Base-by-base conservation (phyloP, 805 yeast genomes). In the Cyberlindnera xylosilytica region DNA sequence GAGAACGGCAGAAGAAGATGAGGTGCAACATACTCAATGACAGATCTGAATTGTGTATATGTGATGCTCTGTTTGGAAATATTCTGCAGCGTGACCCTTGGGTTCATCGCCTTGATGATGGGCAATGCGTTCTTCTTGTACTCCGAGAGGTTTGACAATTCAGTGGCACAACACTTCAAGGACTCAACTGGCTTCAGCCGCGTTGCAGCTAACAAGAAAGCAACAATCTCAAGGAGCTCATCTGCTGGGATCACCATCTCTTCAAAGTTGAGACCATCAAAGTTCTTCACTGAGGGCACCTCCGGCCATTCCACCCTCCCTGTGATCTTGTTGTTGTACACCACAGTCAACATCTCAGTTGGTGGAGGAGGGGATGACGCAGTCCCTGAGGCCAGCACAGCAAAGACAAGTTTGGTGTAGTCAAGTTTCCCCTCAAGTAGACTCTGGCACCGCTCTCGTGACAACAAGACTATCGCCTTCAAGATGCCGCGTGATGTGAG, bases 91-190 rank as follows among this genome's bases (percentile, higher is more conserved):
- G 55, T 57, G 26, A 77, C 63, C 2, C 57, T 51, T 2, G 69
- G 46, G 42, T 74, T 69, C 58, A 84, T 69, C n/a, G 78, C 68
- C 41, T 77, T 60, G 15, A 81, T 43, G 17, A 84, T 53, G 18
- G 65, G 56, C 26, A 68, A 35, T 0, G 87, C 80, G 24, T 63
- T 53, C 0, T 46, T 38, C 46, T 72, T 71, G 59, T 72, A 81
- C 3, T 57, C 52, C 1, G 56, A 44, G 77, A 81, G 75, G 5
- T 64, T 53, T 0, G 47, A 40, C 31, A 65, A 58, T 35, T 52
- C 55, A 2, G 51, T 46, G 2, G 49, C 45, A 31, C 60, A 53
- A 13, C 49, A 52, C 24, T 44, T 47, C 27, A 60, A 47, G 42
- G 69, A 68, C 63, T 66, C 59, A 36, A 44, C 55, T 39, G 57